Base-by-base conservation (phyloP, 179 eudicot species). In the Silene coronaria region DNA sequence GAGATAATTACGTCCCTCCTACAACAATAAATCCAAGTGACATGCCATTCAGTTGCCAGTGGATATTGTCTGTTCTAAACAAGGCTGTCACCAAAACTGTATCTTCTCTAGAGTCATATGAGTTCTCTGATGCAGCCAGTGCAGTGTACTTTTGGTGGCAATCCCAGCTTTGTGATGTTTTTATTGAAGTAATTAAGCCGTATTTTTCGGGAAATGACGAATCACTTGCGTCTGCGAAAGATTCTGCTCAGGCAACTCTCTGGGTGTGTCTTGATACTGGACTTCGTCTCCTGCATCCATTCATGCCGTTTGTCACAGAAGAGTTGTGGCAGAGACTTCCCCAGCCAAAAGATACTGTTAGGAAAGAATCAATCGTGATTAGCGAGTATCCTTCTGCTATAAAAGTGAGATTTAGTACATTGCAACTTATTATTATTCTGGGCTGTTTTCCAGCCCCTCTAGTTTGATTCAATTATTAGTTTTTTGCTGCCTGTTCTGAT, bases 261-360 rank as follows among this genome's bases (percentile, higher is more conserved):
- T 94, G 97, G 97, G 77, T 89, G 63, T 92, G 97, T 84, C 85
- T 94, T 67, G 97, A 94, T 67, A 89, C 84, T 63, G 98, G 98
- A 51, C 85, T 94, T 32, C 82, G 91, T 57, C 83, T 94, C 80
- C 88, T 94, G 72, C 98, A 94, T 81, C 97, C 96, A 5, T 92
- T 92, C 70, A 94, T 92, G 97, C 97, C 98, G 21, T 94, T 77
- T 77, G 89, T 94, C 69, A 94, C 97, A 0, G 97, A 94, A 87
- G 98, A 94, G 80, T 70, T 94, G 76, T 94, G 98, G 98, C 97
- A 94, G 82, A 90, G 98, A 24, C 98, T 94, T 75, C 98, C 98
- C 51, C 86, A 89, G 12, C 61, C 85, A 11, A 79, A 36, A 70
- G 88, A 78, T 82, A 71, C 77, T 79, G 67, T 42, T 17, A 84